These are phyloP conservation scores for Coemansia sp. DNA, from an alignment of 192 early-diverging fungal species.

Conservation along the genomic window DNA sequence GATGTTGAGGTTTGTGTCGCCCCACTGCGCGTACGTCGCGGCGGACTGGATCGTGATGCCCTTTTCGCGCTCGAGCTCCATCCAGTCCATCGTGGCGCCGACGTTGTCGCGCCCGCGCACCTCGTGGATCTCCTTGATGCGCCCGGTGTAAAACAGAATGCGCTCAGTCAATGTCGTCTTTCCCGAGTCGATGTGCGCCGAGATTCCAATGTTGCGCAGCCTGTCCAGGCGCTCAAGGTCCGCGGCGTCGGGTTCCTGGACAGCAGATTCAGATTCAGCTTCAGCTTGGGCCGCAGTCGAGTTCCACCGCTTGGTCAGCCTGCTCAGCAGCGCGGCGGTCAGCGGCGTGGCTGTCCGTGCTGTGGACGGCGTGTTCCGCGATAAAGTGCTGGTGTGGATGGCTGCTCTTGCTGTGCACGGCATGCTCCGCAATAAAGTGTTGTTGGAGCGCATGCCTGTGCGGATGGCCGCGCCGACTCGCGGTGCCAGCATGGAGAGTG, in stretches of 20 bases:
- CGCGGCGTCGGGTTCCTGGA: constrained; percentile 12
- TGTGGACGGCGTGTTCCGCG: constrained; percentile 1
- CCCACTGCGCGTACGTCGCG: constrained; percentile 83
- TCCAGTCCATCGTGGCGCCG: constrained; percentile 99
- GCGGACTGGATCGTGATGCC: constrained; percentile 88
- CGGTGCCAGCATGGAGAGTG: constrained; percentile 30
- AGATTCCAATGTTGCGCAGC: constrained; percentile 86
- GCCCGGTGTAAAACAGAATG: constrained; percentile 79
- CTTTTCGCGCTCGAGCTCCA: constrained; percentile 96
- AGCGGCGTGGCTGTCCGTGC: constrained; percentile 5
- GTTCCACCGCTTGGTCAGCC: constrained; percentile 32
- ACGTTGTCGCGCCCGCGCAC: constrained; percentile 85
- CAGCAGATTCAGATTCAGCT: too few species aligned
- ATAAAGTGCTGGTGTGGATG: too few species aligned
- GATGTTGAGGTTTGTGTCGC: constrained; percentile 77
- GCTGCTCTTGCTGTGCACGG: background rate
- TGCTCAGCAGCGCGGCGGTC: constrained; percentile 11
- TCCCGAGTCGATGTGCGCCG: constrained; percentile 86
- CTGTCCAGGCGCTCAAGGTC: constrained; percentile 57
- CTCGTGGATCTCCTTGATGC: constrained; percentile 88
- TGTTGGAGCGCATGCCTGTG: background rate
- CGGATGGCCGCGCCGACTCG: constrained; percentile 18
- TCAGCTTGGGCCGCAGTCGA: too few species aligned
- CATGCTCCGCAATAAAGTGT: constrained; percentile 6
- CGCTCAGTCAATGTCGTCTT: constrained; percentile 87